Evolutionary conservation across 1,139 yeast species (phyloP).

Genomic region (Suzukiozyma palmioleophila): DNA sequence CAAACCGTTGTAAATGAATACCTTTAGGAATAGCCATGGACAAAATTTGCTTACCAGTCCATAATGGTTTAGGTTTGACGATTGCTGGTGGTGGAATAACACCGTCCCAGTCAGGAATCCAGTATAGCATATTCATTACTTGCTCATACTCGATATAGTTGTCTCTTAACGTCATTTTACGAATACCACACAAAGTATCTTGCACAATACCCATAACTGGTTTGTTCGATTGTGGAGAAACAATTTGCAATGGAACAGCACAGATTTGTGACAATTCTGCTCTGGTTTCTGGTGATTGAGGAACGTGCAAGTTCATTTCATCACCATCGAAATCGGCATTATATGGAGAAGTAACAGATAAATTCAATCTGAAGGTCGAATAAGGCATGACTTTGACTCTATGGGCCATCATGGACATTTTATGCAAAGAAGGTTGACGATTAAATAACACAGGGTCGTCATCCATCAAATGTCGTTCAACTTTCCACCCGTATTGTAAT

Average conservation of each 20-base stretch:
- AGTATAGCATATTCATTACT: slow-evolving; percentile 92
- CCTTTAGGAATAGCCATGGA: slow-evolving; percentile 95
- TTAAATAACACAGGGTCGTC: slow-evolving; percentile 96
- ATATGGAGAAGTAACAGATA: slow-evolving; percentile 97
- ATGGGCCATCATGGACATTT: slow-evolving; percentile 99
- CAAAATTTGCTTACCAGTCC: slow-evolving; percentile 96
- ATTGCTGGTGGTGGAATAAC: slow-evolving; percentile 96
- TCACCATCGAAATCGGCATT: slow-evolving; percentile 99
- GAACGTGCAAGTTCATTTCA: slow-evolving; percentile 99
- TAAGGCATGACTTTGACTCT: slow-evolving; percentile 98
- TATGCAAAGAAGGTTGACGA: slow-evolving; percentile 98
- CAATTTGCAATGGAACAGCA: slow-evolving; percentile 96
- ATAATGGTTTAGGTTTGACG: slow-evolving; percentile 88
- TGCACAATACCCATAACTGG: slow-evolving; percentile 99
- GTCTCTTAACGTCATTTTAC: slow-evolving; percentile 93
- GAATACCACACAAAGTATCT: slow-evolving; percentile 94
- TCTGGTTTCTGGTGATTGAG: slow-evolving; percentile 96
- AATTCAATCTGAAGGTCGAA: slow-evolving; percentile 91
- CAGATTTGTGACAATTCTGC: slow-evolving; percentile 93
- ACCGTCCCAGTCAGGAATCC: slow-evolving; percentile 99
- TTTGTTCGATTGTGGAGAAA: slow-evolving; percentile 96
- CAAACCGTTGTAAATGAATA: slow-evolving; percentile 88
- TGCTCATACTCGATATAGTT: slow-evolving; percentile 85
- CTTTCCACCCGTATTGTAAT: slow-evolving; percentile 97
- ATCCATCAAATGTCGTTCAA: slow-evolving; percentile 96